Percentiles rank a stretch among this genome's conserved stretches.
Conservation (phyloP, 2,329 filamentous ascomycete genomes). For the Fusarium tricinctum region DNA sequence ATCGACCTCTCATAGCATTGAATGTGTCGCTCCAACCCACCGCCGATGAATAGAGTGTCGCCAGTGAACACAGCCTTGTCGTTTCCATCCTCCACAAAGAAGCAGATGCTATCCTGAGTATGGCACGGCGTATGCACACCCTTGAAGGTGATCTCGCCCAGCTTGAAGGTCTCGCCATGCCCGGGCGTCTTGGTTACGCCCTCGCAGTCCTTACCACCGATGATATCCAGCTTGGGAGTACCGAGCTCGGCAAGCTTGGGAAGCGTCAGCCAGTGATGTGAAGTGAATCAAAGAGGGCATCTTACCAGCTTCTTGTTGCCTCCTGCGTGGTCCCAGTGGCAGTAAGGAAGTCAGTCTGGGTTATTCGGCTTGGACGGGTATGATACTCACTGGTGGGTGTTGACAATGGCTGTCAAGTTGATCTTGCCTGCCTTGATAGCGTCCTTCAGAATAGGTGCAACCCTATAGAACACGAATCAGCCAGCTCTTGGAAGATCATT, state of each 20-base stretch:
- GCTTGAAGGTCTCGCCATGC: constrained; percentile 82
- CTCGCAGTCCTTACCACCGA: constrained; percentile 89
- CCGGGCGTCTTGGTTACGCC: constrained; percentile 82
- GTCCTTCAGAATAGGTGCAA: constrained; percentile 76
- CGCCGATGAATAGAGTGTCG: constrained; percentile 95
- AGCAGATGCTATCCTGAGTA: constrained; percentile 99
- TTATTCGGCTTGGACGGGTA: neutral
- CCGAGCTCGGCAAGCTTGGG: constrained; percentile 59
- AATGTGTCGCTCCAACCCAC: constrained; percentile 58
- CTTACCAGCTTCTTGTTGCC: constrained; percentile 86
- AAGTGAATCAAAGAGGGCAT: neutral
- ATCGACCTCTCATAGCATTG: neutral
- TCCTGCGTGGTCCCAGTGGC: constrained; percentile 94
- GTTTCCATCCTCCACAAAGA: constrained; percentile 84
- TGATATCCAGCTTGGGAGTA: constrained; percentile 78
- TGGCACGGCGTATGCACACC: constrained; percentile 97
- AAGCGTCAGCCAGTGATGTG: constrained; percentile 13
- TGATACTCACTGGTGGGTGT: constrained; percentile 89
- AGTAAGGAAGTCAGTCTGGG: constrained; percentile 55
- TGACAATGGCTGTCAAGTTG: constrained; percentile 90
- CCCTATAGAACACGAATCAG: constrained; percentile 57
- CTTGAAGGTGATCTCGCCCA: constrained; percentile 86
- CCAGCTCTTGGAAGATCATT: neutral
- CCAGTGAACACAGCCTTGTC: constrained; percentile 90
- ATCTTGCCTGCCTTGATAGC: constrained; percentile 79